Evolutionary conservation across 768 basidiomycete species (phyloP).

Genomic region (Mycena latifolia): DNA sequence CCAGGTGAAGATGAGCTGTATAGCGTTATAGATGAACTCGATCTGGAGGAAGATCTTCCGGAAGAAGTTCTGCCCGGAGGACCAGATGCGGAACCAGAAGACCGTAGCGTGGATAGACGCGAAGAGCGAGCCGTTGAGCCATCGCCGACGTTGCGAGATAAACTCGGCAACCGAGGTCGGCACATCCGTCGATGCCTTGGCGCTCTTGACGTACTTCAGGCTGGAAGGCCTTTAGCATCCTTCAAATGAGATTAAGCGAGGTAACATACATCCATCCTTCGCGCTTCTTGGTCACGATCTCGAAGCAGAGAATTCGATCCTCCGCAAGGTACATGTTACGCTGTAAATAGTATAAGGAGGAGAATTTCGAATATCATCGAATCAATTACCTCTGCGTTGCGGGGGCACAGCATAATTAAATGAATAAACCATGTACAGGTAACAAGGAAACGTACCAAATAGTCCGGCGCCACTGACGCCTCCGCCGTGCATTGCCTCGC

Average conservation of each 20-base stretch:
- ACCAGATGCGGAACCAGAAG: slow-evolving; percentile 91
- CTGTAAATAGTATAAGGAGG: slow-evolving; percentile 47
- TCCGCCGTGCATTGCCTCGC: slow-evolving; percentile 86
- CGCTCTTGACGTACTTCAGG: slow-evolving; percentile 91
- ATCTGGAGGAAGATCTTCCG: slow-evolving; percentile 84
- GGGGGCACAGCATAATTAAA: not conserved
- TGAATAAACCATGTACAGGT: slow-evolving; percentile 5
- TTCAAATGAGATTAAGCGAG: slow-evolving; percentile 28
- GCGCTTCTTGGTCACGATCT: slow-evolving; percentile 90
- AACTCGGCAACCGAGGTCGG: slow-evolving; percentile 93
- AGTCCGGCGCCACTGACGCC: slow-evolving; percentile 72
- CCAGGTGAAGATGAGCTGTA: slow-evolving; percentile 95
- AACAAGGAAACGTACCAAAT: slow-evolving; percentile 60
- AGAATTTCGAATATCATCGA: not conserved
- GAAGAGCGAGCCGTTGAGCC: slow-evolving; percentile 92
- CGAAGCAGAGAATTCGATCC: slow-evolving; percentile 93
- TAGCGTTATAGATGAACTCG: slow-evolving; percentile 92
- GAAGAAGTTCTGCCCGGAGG: slow-evolving; percentile 90
- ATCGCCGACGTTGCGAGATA: slow-evolving; percentile 93
- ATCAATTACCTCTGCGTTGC: slow-evolving; percentile 8
- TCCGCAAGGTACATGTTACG: slow-evolving; percentile 95
- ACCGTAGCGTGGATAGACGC: slow-evolving; percentile 94
- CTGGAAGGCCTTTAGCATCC: slow-evolving; percentile 7
- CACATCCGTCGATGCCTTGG: slow-evolving; percentile 96
- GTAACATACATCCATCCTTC: slow-evolving; percentile 83